Evolutionary conservation across 1,139 yeast species (phyloP).

Genomic region (Magnusiomyces suaveolens): DNA sequence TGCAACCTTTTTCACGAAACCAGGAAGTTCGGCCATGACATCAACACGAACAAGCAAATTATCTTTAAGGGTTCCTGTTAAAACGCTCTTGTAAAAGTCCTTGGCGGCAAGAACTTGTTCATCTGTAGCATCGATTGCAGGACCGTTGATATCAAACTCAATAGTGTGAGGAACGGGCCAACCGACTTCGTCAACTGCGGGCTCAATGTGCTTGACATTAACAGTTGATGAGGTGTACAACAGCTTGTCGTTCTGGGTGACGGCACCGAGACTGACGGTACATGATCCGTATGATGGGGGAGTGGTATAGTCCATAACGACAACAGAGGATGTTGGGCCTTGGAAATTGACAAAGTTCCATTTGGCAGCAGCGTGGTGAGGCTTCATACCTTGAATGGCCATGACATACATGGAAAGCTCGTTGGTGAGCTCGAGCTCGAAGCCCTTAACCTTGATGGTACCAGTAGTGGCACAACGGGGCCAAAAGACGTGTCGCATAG

Average conservation of each 20-base stretch:
- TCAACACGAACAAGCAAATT: slow-evolving; percentile 80
- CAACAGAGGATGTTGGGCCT: slow-evolving; percentile 60
- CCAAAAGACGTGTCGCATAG: slow-evolving; percentile 95
- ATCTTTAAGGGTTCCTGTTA: slow-evolving; percentile 32
- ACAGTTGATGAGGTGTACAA: slow-evolving; percentile 60
- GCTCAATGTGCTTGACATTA: slow-evolving; percentile 50
- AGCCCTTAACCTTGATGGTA: slow-evolving; percentile 37
- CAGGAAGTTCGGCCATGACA: slow-evolving; percentile 95
- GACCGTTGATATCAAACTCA: slow-evolving; percentile 48
- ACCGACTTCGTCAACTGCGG: slow-evolving; percentile 57
- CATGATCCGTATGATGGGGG: slow-evolving; percentile 83
- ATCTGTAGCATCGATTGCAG: slow-evolving; percentile 35
- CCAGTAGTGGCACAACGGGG: slow-evolving; percentile 75
- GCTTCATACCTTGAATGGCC: slow-evolving; percentile 99
- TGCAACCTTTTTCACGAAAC: slow-evolving; percentile 84
- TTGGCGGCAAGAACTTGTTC: slow-evolving; percentile 17
- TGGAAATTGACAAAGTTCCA: slow-evolving; percentile 95
- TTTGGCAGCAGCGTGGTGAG: slow-evolving; percentile 94
- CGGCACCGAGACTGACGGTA: slow-evolving; percentile 68
- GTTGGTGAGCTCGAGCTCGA: slow-evolving; percentile 33
- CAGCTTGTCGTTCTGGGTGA: slow-evolving; percentile 55
- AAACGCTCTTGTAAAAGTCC: slow-evolving; percentile 37
- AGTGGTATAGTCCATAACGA: slow-evolving; percentile 92
- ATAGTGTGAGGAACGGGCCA: slow-evolving; percentile 82
- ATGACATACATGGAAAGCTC: slow-evolving; percentile 59